Evolutionary conservation across 139 green algal genomes (phyloP), one percentile per base, ranked within the genome.

Genomic region (Closterium sp.): DNA sequence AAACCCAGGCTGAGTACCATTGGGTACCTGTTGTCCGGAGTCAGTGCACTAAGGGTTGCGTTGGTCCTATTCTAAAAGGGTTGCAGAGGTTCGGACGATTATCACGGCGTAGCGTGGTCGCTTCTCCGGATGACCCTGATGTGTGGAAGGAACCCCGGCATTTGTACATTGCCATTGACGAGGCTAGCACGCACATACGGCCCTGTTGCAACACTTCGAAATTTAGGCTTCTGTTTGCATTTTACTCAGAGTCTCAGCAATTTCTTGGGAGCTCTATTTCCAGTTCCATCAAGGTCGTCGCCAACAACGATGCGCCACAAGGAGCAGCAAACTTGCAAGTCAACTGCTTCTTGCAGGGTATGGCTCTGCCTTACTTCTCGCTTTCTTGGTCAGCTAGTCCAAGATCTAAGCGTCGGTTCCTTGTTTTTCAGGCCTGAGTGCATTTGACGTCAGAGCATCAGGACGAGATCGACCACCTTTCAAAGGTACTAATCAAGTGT

Each of bases 241-340:
- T 91, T 28, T 93, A 92, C 30, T 89, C 86, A 85, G 88, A 91
- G 1, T 87, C 90, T 50, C n/a, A 84, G 19, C 22, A n/a, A 17
- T 87, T 95, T 79, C 92, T 97, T 31, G 92, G 90, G 31, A 94
- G 92, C 32, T 85, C 86, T 24, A 95, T 95, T 84, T 96, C 94
- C 0, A 89, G 89, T 6, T 95, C 92, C 88, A 94, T 97, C 62
- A 87, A 93, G 7, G 96, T 97, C 62, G 86, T 97, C 91, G 95
- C 95, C 94, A 97, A 97, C 93, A 97, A 97, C 45, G 96, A 97
- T 89, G 95, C 96, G 31, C 96, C 96, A 42, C 95, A 91, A 7
- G 96, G 96, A 42, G 95, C 96, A 9, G 96, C 96, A 10, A 89
- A 38, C 42, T 89, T 92, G n/a, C 89, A 92, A 22, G 24, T 92